These are phyloP conservation scores for Endotrypanum monterogeii DNA, from an alignment of 208 protist genomes.

Conservation along the genomic window DNA sequence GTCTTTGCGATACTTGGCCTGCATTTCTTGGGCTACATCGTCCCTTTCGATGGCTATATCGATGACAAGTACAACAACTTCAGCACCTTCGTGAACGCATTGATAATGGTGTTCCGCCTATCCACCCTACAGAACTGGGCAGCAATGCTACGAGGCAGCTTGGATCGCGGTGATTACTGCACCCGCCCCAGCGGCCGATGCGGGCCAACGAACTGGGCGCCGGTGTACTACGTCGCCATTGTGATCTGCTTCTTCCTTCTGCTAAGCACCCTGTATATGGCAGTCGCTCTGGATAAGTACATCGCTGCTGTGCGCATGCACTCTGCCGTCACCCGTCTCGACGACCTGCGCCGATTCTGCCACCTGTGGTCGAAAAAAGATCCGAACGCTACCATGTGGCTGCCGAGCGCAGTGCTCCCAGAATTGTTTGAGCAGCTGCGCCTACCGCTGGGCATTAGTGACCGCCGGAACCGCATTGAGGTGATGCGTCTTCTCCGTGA, in stretches of 20 bases:
- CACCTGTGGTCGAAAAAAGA: constrained; percentile 73
- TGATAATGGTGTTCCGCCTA: constrained; percentile 90
- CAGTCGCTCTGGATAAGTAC: constrained; percentile 85
- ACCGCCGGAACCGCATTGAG: constrained; percentile 72
- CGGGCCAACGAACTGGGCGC: constrained; percentile 75
- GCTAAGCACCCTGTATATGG: constrained; percentile 81
- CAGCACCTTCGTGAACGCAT: constrained; percentile 75
- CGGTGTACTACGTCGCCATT: constrained; percentile 85
- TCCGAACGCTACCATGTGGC: constrained; percentile 73
- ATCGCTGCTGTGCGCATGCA: constrained; percentile 76
- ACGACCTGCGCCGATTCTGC: constrained; percentile 80
- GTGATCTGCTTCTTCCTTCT: constrained; percentile 81
- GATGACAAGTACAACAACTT: constrained; percentile 89
- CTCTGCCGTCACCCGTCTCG: constrained; percentile 60
- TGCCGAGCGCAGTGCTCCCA: constrained; percentile 62
- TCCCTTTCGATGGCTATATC: constrained; percentile 74
- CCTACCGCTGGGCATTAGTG: constrained; percentile 79
- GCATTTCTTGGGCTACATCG: constrained; percentile 85
- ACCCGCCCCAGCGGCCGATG: constrained; percentile 46
- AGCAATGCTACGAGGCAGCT: constrained; percentile 79
- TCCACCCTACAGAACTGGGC: constrained; percentile 89
- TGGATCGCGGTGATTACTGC: constrained; percentile 59
- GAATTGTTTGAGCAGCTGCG: constrained; percentile 79
- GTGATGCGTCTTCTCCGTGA: constrained; percentile 78
- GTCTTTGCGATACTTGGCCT: constrained; percentile 89